A percentile compares a stretch with the other conserved stretches of the same genome.
Evolutionary conservation across 257 asterid species (phyloP).

Genomic region (Solanum tarapatanum): DNA sequence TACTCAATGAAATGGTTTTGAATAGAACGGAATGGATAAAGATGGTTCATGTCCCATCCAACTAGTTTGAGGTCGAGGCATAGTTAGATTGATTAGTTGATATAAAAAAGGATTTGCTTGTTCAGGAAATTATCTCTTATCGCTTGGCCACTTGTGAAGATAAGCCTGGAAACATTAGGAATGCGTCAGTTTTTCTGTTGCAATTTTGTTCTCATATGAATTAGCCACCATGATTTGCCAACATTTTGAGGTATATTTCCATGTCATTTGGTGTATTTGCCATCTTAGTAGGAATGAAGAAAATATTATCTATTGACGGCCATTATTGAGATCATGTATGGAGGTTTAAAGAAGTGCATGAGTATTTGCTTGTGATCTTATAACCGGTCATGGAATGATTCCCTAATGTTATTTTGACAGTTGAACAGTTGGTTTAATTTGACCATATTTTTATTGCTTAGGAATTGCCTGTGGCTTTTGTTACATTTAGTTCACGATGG

Average conservation of each 20-base stretch:
- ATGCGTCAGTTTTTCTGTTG: background rate
- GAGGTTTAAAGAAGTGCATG: background rate
- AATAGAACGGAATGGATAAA: background rate
- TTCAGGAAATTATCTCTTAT: background rate
- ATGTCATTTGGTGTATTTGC: background rate
- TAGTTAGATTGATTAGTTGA: background rate
- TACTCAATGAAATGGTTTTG: background rate
- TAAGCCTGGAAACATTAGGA: background rate
- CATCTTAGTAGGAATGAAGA: background rate
- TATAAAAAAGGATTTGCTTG: background rate
- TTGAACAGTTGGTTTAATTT: background rate
- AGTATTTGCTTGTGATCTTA: background rate
- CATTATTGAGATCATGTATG: background rate
- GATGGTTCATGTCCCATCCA: background rate
- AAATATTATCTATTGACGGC: background rate
- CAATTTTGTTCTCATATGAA: background rate
- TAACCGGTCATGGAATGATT: background rate
- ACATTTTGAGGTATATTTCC: background rate
- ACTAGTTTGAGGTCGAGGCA: background rate
- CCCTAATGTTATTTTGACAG: background rate
- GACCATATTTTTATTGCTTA: conserved; percentile 8
- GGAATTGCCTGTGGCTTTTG: conserved; percentile 84
- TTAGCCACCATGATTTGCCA: background rate
- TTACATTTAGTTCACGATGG: conserved; percentile 82
- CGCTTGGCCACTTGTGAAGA: background rate